These are phyloP conservation scores for Amaranthus hypochondriacus DNA, from an alignment of 148 eudicot genomes.

Conservation along the genomic window DNA sequence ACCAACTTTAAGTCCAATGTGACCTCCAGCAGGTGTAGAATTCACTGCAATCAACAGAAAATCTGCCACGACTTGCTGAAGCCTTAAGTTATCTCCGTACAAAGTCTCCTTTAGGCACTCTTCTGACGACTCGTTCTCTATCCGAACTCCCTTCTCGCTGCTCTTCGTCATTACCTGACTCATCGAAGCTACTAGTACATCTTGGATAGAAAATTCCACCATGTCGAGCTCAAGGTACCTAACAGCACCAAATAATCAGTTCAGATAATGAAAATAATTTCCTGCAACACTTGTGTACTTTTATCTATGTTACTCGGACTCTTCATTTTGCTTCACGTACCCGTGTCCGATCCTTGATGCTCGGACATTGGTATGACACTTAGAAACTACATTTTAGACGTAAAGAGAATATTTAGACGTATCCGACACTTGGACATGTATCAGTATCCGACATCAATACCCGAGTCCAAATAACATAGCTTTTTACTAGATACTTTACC, in stretches of 20 bases:
- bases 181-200: slow-evolving; percentile 60
- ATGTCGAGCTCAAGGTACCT: slow-evolving; percentile 87
- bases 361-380: no score
- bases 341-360: no score
- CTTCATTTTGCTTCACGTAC: no score
- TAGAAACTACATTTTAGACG: no score
- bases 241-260: slow-evolving; percentile 8
- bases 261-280: no score
- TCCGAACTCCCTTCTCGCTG: slow-evolving; percentile 59
- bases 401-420: no score
- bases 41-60: slow-evolving; percentile 65
- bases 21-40: slow-evolving; percentile 68
- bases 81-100: slow-evolving; percentile 81
- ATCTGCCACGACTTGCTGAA: slow-evolving; percentile 86
- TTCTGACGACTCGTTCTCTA: slow-evolving; percentile 43
- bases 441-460: no score
- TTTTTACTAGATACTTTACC: no score
- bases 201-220: slow-evolving; percentile 72
- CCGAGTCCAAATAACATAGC: no score
- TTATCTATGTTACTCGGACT: no score
- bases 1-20: slow-evolving; percentile 49
- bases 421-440: no score
- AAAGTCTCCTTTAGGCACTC: slow-evolving; percentile 43
- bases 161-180: slow-evolving; percentile 84
- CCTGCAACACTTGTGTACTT: no score